Conservation (phyloP, 257 asterid genomes). For the Jacaranda copaia region DNA sequence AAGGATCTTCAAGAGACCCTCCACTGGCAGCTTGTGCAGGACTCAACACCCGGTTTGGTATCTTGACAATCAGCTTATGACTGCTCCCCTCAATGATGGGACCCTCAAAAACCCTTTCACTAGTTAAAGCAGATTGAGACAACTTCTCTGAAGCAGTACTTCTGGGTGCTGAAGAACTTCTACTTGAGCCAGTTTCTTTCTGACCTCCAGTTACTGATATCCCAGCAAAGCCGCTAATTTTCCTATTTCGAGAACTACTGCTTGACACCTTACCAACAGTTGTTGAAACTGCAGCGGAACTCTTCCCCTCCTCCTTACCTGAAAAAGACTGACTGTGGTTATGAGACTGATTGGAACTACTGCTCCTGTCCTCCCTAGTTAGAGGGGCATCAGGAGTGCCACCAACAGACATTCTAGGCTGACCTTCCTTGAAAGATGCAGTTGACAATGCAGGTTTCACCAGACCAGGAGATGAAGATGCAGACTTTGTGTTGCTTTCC, state of each 20-base stretch:
- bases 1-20: constrained; percentile 50
- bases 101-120: constrained; percentile 41
- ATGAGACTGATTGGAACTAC: constrained; percentile 49
- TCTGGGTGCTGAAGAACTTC: constrained; percentile 39
- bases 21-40: constrained; percentile 50
- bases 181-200: constrained; percentile 43
- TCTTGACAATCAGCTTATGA: constrained; percentile 55
- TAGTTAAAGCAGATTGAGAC: constrained; percentile 36
- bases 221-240: constrained; percentile 40
- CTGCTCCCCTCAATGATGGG: constrained; percentile 40
- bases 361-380: constrained; percentile 46
- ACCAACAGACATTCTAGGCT: constrained; percentile 39
- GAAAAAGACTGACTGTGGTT: constrained; percentile 40
- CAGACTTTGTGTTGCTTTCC: constrained; percentile 44
- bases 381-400: constrained; percentile 41
- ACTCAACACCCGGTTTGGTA: constrained; percentile 44
- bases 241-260: constrained; percentile 40
- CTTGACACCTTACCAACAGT: constrained; percentile 36
- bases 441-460: constrained; percentile 40
- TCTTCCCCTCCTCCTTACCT: constrained; percentile 50
- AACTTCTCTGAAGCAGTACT: constrained; percentile 40
- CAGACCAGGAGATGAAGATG: constrained; percentile 49
- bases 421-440: constrained; percentile 45
- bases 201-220: constrained; percentile 36
- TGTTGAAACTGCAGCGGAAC: constrained; percentile 41